These are phyloP conservation scores for Xylaria sp. DNA, from an alignment of 2,329 filamentous ascomycete genomes.

Conservation along the genomic window DNA sequence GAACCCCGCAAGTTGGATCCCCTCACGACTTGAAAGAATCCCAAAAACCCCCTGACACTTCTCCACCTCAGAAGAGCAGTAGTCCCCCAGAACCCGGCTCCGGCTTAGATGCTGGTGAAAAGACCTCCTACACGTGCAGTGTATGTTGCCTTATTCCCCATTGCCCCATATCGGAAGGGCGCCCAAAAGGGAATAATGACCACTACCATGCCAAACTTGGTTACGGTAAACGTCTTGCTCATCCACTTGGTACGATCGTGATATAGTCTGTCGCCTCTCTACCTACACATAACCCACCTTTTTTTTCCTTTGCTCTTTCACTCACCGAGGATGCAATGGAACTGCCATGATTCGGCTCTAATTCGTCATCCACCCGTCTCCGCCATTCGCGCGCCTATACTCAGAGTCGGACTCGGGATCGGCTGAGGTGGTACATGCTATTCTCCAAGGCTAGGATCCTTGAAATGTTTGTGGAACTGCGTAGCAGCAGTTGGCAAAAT, in stretches of 20 bases:
- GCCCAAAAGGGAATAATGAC: constrained; percentile 25
- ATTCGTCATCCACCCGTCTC: constrained; percentile 20
- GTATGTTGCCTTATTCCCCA: constrained; percentile 16
- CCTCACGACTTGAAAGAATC: constrained; percentile 19
- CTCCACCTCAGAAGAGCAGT: constrained; percentile 29
- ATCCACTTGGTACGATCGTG: constrained; percentile 28
- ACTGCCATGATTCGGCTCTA: constrained; percentile 12
- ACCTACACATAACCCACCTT: constrained; percentile 25
- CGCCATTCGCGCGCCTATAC: constrained; percentile 17
- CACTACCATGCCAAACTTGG: constrained; percentile 19
- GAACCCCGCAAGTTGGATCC: constrained; percentile 38
- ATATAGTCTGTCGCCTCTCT: constrained; percentile 27
- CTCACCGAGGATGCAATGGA: constrained; percentile 21
- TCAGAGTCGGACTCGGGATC: constrained; percentile 13
- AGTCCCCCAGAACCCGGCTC: constrained; percentile 2
- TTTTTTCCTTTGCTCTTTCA: constrained; percentile 22
- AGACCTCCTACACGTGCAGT: constrained; percentile 10
- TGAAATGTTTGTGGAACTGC: constrained; percentile 37
- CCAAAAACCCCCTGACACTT: constrained; percentile 26
- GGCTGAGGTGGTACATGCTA: constrained; percentile 13
- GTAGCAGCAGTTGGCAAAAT: constrained; percentile 52
- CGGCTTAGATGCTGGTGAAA: not conserved
- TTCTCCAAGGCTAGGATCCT: constrained; percentile 24
- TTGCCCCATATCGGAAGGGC: constrained; percentile 23
- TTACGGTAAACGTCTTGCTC: constrained; percentile 31